These are phyloP conservation scores for Apiospora koreana DNA, from an alignment of 2,329 filamentous ascomycete species.

Conservation along the genomic window DNA sequence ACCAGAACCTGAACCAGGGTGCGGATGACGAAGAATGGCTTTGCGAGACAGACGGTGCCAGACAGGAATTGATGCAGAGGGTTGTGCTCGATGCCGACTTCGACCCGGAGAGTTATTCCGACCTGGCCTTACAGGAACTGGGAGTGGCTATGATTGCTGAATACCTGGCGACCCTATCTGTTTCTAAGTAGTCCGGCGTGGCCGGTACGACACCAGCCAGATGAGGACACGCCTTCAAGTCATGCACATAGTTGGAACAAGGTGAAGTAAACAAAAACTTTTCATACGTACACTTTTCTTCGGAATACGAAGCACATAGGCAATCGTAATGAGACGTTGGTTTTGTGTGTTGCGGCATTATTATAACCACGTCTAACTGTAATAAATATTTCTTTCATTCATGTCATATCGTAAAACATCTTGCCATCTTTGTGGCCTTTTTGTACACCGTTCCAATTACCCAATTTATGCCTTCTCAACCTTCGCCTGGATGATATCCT, in stretches of 20 bases:
- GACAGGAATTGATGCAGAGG: background rate
- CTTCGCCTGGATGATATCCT: constrained; percentile 90
- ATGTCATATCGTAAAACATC: background rate
- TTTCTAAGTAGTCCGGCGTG: no score
- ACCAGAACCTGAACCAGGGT: background rate
- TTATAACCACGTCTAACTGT: background rate
- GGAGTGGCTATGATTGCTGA: background rate
- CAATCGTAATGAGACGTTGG: background rate
- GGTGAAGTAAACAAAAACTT: background rate
- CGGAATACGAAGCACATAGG: background rate
- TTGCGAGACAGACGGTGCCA: background rate
- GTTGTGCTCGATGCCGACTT: background rate
- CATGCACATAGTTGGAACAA: background rate
- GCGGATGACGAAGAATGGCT: background rate
- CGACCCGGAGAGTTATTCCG: background rate
- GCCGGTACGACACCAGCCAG: background rate
- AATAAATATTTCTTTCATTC: constrained; percentile 2
- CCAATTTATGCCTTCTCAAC: constrained; percentile 41
- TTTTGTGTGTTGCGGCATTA: background rate
- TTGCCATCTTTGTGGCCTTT: background rate
- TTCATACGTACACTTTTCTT: background rate
- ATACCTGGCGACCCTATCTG: background rate
- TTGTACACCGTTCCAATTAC: constrained; percentile 4
- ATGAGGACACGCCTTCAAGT: background rate
- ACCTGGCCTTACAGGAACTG: background rate